Conservation (phyloP, 1,284 basidiomycete genomes). For the Flammula alnicola region DNA sequence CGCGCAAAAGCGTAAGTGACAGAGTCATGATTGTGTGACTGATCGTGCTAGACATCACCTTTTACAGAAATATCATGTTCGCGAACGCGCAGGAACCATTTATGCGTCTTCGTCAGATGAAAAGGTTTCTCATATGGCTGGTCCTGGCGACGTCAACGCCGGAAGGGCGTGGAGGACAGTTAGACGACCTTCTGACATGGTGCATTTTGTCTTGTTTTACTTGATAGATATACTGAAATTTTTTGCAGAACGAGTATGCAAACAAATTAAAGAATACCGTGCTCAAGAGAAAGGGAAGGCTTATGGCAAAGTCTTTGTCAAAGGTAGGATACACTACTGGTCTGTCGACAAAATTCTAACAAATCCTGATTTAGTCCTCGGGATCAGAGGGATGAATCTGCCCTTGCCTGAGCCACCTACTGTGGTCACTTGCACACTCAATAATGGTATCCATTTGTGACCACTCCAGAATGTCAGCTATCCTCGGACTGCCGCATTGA, state of each 20-base stretch:
- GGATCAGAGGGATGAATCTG: constrained; percentile 72
- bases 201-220: constrained; percentile 32
- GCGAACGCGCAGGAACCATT: constrained; percentile 75
- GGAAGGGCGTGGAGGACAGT: constrained; percentile 90
- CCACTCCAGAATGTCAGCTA: constrained; percentile 81
- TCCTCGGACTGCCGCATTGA: constrained; percentile 73
- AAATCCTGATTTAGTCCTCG: constrained; percentile 74
- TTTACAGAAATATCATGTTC: constrained; percentile 61
- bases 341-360: too few species aligned
- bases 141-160: constrained; percentile 79
- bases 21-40: not conserved
- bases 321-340: constrained; percentile 58
- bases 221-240: not conserved
- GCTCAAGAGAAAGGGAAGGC: constrained; percentile 81
- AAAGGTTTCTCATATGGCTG: constrained; percentile 66
- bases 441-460: constrained; percentile 98
- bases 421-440: constrained; percentile 85
- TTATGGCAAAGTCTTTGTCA: constrained; percentile 93
- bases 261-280: constrained; percentile 83
- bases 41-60: constrained; percentile 6
- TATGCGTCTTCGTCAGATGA: constrained; percentile 83
- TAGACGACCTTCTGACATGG: constrained; percentile 92
- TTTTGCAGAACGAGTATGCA: constrained; percentile 86
- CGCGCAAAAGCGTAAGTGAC: constrained; percentile 51
- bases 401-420: constrained; percentile 80